Base-by-base conservation (phyloP, 352 stramenopile species). In the Thraustochytrium sp. region DNA sequence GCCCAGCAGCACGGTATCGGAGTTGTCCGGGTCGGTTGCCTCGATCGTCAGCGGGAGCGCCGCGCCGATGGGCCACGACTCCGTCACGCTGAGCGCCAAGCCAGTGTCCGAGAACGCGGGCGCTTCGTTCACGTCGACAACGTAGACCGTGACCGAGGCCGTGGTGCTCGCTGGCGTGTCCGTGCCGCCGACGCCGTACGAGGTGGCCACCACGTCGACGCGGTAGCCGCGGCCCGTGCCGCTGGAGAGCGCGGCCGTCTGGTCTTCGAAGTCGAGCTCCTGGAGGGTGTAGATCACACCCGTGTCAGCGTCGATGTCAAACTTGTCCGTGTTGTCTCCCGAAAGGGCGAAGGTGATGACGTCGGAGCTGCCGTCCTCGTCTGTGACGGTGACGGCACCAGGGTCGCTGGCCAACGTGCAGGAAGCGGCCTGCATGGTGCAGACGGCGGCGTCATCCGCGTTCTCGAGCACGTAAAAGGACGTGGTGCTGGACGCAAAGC, bases 121-220 rank as follows among this genome's bases (percentile, higher is more conserved):
- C 5, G 29, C 53, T 29, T 82, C 74, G 74, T 82, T 82, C 8
- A 40, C 74, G 31, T 82, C 74, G 21, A 82, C 74, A 5, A 82
- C 74, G 55, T 82, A 82, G 29, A 82, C 74, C 16, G 31, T 82
- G 31, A 82, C 36, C 37, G 31, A 13, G 8, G 51, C 49, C 8
- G 56, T 73, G 26, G 74, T 37, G 42, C 11, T 21, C 23, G 18
- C 21, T 36, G 46, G 34, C 11, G 31, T n/a, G n/a, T 56, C 74
- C 13, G 59, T 72, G 34, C 37, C 37, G 16, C 21, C 1, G 31
- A 9, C 51, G 8, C 74, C 74, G 8, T 9, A 13, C 18, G 59
- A 85, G 0, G 36, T 85, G 36, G 63, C 48, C 31, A 46, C 62
- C 3, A 65, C 37, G 63, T 82, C 31, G 36, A 82, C 44, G 0